Evolutionary conservation across 768 basidiomycete genomes (phyloP).

Genomic region (Paxillus rubicundulus): DNA sequence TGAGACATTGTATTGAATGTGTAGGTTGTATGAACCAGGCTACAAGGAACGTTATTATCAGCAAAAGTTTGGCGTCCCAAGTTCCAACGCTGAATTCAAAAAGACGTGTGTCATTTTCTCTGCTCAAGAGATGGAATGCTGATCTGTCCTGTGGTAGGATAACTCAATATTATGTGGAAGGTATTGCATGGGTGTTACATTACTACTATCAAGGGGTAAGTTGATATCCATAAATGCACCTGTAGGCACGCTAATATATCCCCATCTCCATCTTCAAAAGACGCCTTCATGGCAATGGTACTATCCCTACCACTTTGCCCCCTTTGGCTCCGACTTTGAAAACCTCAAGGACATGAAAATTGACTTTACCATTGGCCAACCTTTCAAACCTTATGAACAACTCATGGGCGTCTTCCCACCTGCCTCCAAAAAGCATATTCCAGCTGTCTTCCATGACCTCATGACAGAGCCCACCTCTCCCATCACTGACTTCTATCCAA

Average conservation of each 20-base stretch:
- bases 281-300: constrained; percentile 98
- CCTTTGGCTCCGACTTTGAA: constrained; percentile 93
- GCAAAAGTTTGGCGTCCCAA: constrained; percentile 83
- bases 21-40: constrained; percentile 92
- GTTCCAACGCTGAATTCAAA: constrained; percentile 68
- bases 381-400: constrained; percentile 97
- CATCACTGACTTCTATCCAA: constrained; percentile 94
- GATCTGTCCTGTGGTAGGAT: constrained; percentile 46
- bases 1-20: constrained; percentile 1
- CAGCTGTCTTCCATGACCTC: constrained; percentile 76
- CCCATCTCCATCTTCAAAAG: constrained; percentile 35
- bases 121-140: constrained; percentile 4
- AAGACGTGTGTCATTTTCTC: constrained; percentile 53
- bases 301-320: constrained; percentile 97
- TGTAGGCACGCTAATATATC: constrained; percentile 17
- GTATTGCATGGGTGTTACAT: constrained; percentile 90
- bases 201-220: constrained; percentile 98
- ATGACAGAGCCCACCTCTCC: constrained; percentile 88
- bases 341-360: constrained; percentile 78
- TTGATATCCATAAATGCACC: constrained; percentile 2
- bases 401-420: constrained; percentile 98
- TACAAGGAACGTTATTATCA: constrained; percentile 94
- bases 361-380: constrained; percentile 73
- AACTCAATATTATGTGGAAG: constrained; percentile 85
- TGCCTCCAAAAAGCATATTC: constrained; percentile 83